phyloP scores from a whole-genome alignment of 2,329 filamentous ascomycete species.

The Hypoxylon sp. region DNA sequence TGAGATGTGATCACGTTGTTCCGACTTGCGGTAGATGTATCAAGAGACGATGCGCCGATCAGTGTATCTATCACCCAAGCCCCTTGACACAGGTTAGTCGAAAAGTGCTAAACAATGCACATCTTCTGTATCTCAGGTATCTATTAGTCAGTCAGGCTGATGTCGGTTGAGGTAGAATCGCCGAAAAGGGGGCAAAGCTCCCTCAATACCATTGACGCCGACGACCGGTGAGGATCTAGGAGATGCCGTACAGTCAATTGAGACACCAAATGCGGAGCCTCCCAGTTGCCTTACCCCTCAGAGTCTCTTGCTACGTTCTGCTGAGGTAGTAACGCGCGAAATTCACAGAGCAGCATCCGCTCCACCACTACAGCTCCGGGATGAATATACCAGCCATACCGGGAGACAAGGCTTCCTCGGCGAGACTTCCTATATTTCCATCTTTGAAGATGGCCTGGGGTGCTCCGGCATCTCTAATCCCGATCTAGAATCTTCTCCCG shows the following conservation, averaged over 20 bases:
- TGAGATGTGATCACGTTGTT: constrained; percentile 56
- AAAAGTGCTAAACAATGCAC: background rate
- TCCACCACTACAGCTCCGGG: constrained; percentile 49
- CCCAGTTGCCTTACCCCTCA: constrained; percentile 21
- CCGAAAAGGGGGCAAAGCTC: constrained; percentile 32
- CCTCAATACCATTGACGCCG: constrained; percentile 47
- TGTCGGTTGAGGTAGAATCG: constrained; percentile 41
- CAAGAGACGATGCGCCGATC: constrained; percentile 50
- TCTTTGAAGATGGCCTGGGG: constrained; percentile 54
- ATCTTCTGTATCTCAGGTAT: background rate
- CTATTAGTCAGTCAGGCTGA: constrained; percentile 12
- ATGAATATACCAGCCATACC: constrained; percentile 38
- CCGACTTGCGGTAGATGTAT: constrained; percentile 55
- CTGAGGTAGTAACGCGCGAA: constrained; percentile 40
- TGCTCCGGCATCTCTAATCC: constrained; percentile 48
- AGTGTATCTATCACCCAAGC: constrained; percentile 56
- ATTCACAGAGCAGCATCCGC: constrained; percentile 53
- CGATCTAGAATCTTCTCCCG: constrained; percentile 47
- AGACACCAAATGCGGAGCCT: constrained; percentile 33
- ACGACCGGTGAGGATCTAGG: constrained; percentile 40
- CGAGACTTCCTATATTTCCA: constrained; percentile 52
- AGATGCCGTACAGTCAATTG: constrained; percentile 44
- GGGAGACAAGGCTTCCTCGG: constrained; percentile 54
- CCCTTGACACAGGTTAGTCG: constrained; percentile 54
- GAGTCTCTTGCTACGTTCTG: constrained; percentile 23